These are phyloP conservation scores for Penicillium sp. DNA, from an alignment of 2,329 filamentous ascomycete genomes.

Conservation along the genomic window DNA sequence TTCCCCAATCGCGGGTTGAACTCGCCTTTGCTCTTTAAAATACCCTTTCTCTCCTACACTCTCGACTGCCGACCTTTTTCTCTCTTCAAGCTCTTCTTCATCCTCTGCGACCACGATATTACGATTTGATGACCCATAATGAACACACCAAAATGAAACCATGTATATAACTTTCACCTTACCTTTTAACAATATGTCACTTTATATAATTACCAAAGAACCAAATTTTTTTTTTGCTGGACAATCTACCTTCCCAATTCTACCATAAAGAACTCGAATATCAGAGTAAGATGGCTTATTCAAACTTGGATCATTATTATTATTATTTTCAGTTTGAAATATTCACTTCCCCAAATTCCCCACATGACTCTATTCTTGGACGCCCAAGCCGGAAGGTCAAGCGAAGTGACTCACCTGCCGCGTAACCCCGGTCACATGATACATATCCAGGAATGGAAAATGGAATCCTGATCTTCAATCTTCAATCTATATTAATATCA, in stretches of 20 bases:
- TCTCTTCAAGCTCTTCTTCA: neutral
- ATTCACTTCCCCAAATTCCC: neutral
- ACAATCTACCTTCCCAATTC: neutral
- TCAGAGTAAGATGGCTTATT: neutral
- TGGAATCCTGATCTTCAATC: neutral
- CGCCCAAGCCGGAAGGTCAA: constrained; percentile 3
- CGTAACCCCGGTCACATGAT: constrained; percentile 11
- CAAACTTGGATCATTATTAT: no score
- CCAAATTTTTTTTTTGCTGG: constrained; percentile 7
- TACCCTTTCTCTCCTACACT: neutral
- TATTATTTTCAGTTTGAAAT: neutral
- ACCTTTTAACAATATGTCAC: constrained; percentile 2
- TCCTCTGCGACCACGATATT: constrained; percentile 12
- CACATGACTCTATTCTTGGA: constrained; percentile 12
- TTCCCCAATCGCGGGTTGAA: constrained; percentile 7
- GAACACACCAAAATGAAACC: constrained; percentile 18
- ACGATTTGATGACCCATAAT: constrained; percentile 19
- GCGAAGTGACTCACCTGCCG: constrained; percentile 12
- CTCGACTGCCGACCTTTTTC: neutral
- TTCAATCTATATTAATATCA: neutral
- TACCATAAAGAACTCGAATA: neutral
- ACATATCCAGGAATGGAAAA: neutral
- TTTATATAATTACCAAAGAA: constrained; percentile 2
- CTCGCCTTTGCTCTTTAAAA: neutral
- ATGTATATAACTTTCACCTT: constrained; percentile 10